A percentile compares a stretch with the other conserved stretches of the same genome.
phyloP scores from a whole-genome alignment of 1,284 basidiomycete species.

The Naganishia sp. region DNA sequence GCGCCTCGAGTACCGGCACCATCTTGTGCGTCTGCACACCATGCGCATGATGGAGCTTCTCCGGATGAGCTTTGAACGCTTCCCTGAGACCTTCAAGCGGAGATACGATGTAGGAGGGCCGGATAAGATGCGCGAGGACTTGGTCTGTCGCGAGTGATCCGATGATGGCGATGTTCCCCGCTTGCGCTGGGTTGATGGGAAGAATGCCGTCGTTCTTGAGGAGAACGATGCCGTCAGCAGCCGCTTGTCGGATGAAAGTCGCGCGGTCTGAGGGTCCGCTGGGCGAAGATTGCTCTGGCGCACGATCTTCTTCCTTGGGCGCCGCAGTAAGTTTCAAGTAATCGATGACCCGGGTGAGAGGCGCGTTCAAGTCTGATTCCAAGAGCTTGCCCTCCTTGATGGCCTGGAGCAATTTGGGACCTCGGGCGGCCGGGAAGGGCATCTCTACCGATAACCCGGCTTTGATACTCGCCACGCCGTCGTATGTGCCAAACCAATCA shows the following conservation, averaged over 20 bases:
- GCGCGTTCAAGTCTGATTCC: conserved; percentile 39
- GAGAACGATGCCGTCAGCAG: conserved; percentile 24
- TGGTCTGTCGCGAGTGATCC: conserved; percentile 28
- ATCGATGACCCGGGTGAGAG: conserved; percentile 42
- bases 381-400: conserved; percentile 18
- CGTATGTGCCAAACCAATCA: conserved; percentile 71
- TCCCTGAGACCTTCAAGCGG: conserved; percentile 21
- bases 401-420: conserved; percentile 16
- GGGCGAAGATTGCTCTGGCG: conserved; percentile 4
- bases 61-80: not conserved
- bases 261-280: conserved; percentile 5
- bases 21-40: conserved; percentile 29
- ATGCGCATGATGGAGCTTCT: conserved; percentile 20
- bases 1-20: conserved; percentile 21
- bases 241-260: conserved; percentile 23
- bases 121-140: conserved; percentile 22
- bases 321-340: conserved; percentile 22
- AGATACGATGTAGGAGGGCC: conserved; percentile 24
- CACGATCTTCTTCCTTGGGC: conserved; percentile 17
- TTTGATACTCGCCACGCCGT: conserved; percentile 25
- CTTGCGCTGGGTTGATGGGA: conserved; percentile 9
- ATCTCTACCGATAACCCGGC: conserved; percentile 27
- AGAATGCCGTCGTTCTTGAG: conserved; percentile 28
- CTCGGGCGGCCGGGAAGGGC: conserved; percentile 15
- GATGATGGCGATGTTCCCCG: conserved; percentile 24